These are phyloP conservation scores for Arthrobotrys sphaeroides DNA, from an alignment of 2,329 filamentous ascomycete genomes.

Conservation along the genomic window DNA sequence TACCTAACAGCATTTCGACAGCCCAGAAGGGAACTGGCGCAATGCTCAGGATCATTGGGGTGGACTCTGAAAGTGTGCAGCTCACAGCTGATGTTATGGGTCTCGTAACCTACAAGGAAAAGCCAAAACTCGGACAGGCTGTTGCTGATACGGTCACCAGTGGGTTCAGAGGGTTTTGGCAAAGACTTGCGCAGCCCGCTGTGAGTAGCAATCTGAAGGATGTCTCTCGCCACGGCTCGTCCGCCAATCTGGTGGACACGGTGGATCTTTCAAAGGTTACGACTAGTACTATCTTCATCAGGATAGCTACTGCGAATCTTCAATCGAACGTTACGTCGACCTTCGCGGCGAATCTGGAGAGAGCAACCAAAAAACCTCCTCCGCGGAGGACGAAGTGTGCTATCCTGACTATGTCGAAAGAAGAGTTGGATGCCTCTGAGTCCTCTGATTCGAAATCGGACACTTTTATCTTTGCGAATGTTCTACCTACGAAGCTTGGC, in stretches of 20 bases:
- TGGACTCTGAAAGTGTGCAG: slow-evolving; percentile 86
- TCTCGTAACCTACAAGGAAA: slow-evolving; percentile 62
- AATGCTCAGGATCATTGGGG: slow-evolving; percentile 83
- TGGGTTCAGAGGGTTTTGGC: slow-evolving; percentile 47
- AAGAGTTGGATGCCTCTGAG: slow-evolving; percentile 76
- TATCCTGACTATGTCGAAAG: slow-evolving; percentile 89
- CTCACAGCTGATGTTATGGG: slow-evolving; percentile 92
- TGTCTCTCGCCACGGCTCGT: slow-evolving; percentile 38
- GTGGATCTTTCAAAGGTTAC: slow-evolving; percentile 58
- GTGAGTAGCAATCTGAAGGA: slow-evolving; percentile 22
- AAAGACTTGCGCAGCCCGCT: slow-evolving; percentile 34
- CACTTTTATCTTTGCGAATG: slow-evolving; percentile 77
- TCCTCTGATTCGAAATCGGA: slow-evolving; percentile 67
- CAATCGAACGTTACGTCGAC: slow-evolving; percentile 76
- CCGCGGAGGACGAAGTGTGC: slow-evolving; percentile 86
- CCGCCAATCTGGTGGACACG: slow-evolving; percentile 29
- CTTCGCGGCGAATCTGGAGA: slow-evolving; percentile 86
- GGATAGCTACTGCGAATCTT: slow-evolving; percentile 84
- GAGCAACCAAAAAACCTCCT: slow-evolving; percentile 96
- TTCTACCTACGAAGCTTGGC: slow-evolving; percentile 87
- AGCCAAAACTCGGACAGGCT: slow-evolving; percentile 43
- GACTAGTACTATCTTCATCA: slow-evolving; percentile 83
- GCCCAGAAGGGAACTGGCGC: slow-evolving; percentile 62
- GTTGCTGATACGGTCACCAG: slow-evolving; percentile 49
- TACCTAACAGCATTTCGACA: slow-evolving; percentile 66